Evolutionary conservation across 2,329 filamentous ascomycete genomes (phyloP).

Genomic region (Thelonectria olida): DNA sequence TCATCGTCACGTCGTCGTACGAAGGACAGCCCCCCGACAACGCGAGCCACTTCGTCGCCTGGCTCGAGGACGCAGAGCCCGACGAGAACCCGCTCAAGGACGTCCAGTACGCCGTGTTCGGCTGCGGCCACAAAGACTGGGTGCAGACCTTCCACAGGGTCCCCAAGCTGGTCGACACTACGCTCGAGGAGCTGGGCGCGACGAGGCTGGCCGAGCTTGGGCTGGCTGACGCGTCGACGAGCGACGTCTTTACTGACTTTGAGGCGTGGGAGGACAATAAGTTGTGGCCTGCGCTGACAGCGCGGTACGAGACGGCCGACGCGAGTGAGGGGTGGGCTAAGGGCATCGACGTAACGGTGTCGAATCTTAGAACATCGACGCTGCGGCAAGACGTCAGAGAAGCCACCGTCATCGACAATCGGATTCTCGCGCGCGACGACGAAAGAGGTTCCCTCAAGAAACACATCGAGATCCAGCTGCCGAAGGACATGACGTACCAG

Average conservation of each 20-base stretch:
- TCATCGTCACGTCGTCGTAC: constrained; percentile 75
- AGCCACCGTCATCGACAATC: not conserved
- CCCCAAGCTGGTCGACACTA: constrained; percentile 67
- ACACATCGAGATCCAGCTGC: constrained; percentile 73
- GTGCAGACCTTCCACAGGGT: constrained; percentile 71
- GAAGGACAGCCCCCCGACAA: constrained; percentile 79
- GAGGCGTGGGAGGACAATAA: constrained; percentile 71
- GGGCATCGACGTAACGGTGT: constrained; percentile 13
- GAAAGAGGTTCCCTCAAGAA: constrained; percentile 55
- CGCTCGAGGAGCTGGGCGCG: constrained; percentile 50
- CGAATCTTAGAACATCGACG: constrained; percentile 8
- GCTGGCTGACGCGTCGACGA: constrained; percentile 65
- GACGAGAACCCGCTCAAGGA: constrained; percentile 57
- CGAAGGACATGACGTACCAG: constrained; percentile 69
- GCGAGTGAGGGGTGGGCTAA: not conserved
- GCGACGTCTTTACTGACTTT: constrained; percentile 72
- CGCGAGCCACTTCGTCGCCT: constrained; percentile 71
- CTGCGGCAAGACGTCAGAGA: constrained; percentile 21
- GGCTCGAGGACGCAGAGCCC: constrained; percentile 64
- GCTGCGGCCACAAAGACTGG: constrained; percentile 69
- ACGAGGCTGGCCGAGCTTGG: constrained; percentile 54
- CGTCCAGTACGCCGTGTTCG: constrained; percentile 74
- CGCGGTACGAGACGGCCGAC: constrained; percentile 42
- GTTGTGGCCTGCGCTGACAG: constrained; percentile 58
- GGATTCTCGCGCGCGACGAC: not conserved